Base-by-base conservation (phyloP, 441 rosid genomes). In the Mallotus repandus region DNA sequence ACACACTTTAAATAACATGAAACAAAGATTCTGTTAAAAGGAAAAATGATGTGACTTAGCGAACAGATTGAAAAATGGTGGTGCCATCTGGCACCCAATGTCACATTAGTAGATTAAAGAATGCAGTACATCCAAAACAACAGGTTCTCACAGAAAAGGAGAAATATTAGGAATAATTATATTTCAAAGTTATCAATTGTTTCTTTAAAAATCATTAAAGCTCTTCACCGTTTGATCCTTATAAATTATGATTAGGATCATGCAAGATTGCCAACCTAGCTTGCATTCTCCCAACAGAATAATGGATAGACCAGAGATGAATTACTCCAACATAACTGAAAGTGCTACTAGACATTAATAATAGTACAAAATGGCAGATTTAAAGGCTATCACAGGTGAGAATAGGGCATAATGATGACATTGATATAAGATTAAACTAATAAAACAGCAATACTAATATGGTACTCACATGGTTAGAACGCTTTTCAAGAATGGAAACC, bases 401-500 rank as follows among this genome's bases (percentile, higher is more conserved):
- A 10, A 32, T 13, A 67, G 13, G 25, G 38, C 52, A 70, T 41
- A 32, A 61, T 4, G 46, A 35, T 35, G 18, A 38, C n/a, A 54
- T 14, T 52, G 22, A 19, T 32, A 63, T 35, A 46, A 41, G 45
- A 55, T 22, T 25, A 45, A 25, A 25, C n/a, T 55, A 38, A 63
- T 21, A 52, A 66, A 21, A 48, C 46, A 21, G 61, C 65, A 64
- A 10, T 19, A 43, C 43, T 19, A 71, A 68, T 68, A 32, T 21
- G 64, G 10, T 35, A 78, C 98, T 81, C 84, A 95, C 98, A 83
- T 52, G 73, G 91, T 82, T 63, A 92, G 86, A 76, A 95, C 66
- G 80, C 89, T 84, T 83, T 86, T 81, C 84, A 95, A 79, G 85
- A 89, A 88, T 29, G 99, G 99, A 81, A 95, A 84, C 91, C 86